Evolutionary conservation across 1,284 basidiomycete genomes (phyloP), one percentile per base, ranked within the genome.

Genomic region (Apiotrichum porosum): DNA sequence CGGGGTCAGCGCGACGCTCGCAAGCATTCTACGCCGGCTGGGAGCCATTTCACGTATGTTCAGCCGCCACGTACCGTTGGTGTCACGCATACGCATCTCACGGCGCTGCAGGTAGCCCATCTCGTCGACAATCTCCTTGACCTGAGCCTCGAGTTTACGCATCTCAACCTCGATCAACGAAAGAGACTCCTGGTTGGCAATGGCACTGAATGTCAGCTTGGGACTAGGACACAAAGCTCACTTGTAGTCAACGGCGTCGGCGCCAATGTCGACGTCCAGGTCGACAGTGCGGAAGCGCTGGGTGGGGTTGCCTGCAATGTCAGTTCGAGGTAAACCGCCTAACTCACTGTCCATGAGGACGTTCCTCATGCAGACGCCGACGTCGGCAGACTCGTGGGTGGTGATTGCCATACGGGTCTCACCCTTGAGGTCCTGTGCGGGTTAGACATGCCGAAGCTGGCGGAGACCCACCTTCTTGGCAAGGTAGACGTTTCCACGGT

Each of bases 231-330:
- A 12, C 26, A 58, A 2, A 28, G 17, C 40, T 60, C 66, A 92
- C 89, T 97, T 97, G 80, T 98, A 98, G 74, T 98, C 95, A 34
- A 97, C 85, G 0, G 95, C 95, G 64, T 98, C 94, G 17, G 94
- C 93, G 38, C 94, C 94, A 71, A 98, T 94, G 67, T 98, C 95
- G 35, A 97, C 83, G 68, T 98, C 94, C 46, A 98, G 76, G 76
- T 98, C 94, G 56, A 98, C 76, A 19, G 85, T 80, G 28, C 88
- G 79, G 28, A 78, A 74, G 49, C 80, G 76, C 49, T 79, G 79
- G 28, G 42, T 42, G 35, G 35, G 9, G n/a, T 43, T 44, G 40
- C 33, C 35, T 30, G 39, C 94, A 70, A 65, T 97, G 65, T 97
- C 93, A 36, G 97, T 15, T 30, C 36, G 22, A 31, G 10, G 21